A percentile compares a stretch with the other conserved stretches of the same genome.
These are phyloP conservation scores for Yamagishiella unicocca DNA, from an alignment of 139 green algal species.

Conservation along the genomic window DNA sequence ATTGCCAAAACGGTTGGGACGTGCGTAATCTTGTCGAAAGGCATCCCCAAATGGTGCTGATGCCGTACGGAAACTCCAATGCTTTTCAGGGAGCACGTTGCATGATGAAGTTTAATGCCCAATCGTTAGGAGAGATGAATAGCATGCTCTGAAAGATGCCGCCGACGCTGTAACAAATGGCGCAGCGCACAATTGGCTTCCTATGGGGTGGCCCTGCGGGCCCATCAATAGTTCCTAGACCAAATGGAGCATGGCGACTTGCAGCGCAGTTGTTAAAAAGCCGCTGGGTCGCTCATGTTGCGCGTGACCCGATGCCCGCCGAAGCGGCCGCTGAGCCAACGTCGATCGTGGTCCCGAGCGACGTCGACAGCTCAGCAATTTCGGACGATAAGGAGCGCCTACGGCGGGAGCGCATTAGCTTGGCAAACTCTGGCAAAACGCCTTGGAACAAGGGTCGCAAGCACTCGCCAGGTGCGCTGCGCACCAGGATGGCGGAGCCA, in stretches of 20 bases:
- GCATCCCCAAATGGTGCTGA: neutral
- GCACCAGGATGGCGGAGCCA: too few species aligned
- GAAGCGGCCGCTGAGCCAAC: neutral
- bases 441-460: constrained; percentile 79
- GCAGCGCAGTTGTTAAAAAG: too few species aligned
- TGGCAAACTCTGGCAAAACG: constrained; percentile 66
- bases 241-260: too few species aligned
- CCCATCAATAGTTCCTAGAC: too few species aligned
- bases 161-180: too few species aligned
- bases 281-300: neutral
- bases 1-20: too few species aligned
- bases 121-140: neutral
- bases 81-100: too few species aligned
- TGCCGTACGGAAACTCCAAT: neutral
- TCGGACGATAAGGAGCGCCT: constrained; percentile 58
- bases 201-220: too few species aligned
- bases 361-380: neutral
- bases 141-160: too few species aligned
- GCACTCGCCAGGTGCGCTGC: constrained; percentile 60
- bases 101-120: neutral
- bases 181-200: too few species aligned
- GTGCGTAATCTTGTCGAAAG: neutral
- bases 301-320: neutral
- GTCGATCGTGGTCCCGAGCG: neutral
- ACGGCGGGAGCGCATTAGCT: constrained; percentile 67